Conservation (phyloP, 345 rosid species). For the Cochlearia excelsa region DNA sequence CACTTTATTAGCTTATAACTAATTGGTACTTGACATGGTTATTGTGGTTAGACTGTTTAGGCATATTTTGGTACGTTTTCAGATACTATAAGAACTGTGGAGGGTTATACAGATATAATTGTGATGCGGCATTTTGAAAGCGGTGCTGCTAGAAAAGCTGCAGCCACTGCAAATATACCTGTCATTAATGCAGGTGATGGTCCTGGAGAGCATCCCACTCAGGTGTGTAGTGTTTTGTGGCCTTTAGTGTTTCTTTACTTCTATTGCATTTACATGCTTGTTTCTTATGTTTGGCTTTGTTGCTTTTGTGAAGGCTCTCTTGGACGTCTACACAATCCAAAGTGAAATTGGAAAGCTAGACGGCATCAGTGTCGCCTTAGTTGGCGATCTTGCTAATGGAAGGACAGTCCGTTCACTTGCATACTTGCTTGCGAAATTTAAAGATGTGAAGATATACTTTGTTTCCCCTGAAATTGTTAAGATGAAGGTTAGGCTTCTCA, state of each 20-base stretch:
- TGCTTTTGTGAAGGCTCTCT: constrained; percentile 59
- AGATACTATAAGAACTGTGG: not conserved
- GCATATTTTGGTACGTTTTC: not conserved
- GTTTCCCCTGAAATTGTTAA: constrained; percentile 89
- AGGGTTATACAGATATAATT: constrained; percentile 86
- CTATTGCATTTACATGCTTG: not conserved
- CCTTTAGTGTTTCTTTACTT: not conserved
- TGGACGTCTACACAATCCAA: constrained; percentile 86
- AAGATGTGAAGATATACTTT: constrained; percentile 76
- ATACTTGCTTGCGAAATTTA: constrained; percentile 81
- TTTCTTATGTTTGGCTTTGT: not conserved
- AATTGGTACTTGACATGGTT: constrained; percentile 4
- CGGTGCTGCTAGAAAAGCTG: constrained; percentile 93
- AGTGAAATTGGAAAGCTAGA: constrained; percentile 86
- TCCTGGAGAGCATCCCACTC: constrained; percentile 98
- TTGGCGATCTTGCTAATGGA: constrained; percentile 97
- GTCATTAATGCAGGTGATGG: constrained; percentile 97
- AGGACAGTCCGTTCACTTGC: constrained; percentile 95
- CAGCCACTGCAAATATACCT: constrained; percentile 78
- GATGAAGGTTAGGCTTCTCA: constrained; percentile 64
- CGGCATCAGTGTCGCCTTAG: constrained; percentile 83
- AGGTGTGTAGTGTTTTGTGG: constrained; percentile 42
- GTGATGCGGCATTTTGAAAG: constrained; percentile 98
- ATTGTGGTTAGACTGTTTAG: constrained; percentile 1
- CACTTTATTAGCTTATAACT: constrained; percentile 4